These are phyloP conservation scores for Dothistroma septosporum DNA, from an alignment of 2,329 filamentous ascomycete species.

Conservation along the genomic window DNA sequence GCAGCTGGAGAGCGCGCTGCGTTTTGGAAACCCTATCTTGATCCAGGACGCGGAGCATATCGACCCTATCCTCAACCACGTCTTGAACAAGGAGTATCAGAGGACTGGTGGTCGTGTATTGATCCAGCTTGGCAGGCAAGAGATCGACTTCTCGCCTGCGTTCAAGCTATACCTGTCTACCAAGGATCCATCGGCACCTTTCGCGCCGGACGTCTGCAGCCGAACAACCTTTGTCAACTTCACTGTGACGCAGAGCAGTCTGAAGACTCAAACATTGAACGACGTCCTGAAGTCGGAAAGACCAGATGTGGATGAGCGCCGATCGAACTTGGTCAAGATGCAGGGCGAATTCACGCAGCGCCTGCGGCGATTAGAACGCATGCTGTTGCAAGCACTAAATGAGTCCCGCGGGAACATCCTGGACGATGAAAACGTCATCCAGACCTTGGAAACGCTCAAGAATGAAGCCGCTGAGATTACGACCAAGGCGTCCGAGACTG, in stretches of 20 bases:
- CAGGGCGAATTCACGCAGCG: conserved; percentile 99
- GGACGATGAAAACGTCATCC: conserved; percentile 96
- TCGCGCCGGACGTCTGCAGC: conserved; percentile 95
- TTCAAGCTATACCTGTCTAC: conserved; percentile 96
- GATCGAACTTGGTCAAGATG: conserved; percentile 96
- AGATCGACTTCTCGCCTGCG: conserved; percentile 96
- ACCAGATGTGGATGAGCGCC: conserved; percentile 91
- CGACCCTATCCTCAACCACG: conserved; percentile 95
- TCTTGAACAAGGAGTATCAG: conserved; percentile 99
- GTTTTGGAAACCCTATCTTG: conserved; percentile 96
- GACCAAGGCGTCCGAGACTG: conserved; percentile 90
- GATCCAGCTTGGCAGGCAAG: conserved; percentile 96
- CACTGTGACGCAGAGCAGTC: conserved; percentile 95
- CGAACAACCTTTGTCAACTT: conserved; percentile 99
- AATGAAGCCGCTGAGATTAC: conserved; percentile 96
- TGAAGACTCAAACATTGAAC: conserved; percentile 96
- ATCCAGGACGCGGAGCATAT: conserved; percentile 98
- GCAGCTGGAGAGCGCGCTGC: conserved; percentile 90
- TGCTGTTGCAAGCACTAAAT: conserved; percentile 88
- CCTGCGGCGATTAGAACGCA: conserved; percentile 89
- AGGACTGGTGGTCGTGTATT: conserved; percentile 96
- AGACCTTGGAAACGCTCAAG: conserved; percentile 96
- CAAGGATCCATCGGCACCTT: conserved; percentile 89
- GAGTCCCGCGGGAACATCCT: conserved; percentile 97
- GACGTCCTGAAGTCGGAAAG: conserved; percentile 96